Percentiles rank a stretch among this genome's conserved stretches.
Conservation (phyloP, 192 early-diverging fungal genomes). For the Podochytrium sp. region DNA sequence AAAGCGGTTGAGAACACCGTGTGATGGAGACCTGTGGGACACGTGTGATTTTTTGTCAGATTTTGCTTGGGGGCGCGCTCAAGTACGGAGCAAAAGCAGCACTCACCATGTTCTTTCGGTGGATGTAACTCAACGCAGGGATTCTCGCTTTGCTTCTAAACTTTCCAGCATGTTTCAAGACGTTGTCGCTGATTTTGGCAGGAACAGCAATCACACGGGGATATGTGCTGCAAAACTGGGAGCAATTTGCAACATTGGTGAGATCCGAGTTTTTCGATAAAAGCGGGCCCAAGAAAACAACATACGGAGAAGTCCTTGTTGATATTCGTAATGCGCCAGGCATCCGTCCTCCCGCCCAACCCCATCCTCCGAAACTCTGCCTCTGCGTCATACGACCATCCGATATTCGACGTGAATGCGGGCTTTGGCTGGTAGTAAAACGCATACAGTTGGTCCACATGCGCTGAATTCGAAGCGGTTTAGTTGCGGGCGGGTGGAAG, state of each 20-base stretch:
- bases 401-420: constrained; percentile 35
- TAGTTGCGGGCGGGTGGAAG: neutral
- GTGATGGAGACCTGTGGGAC: constrained; percentile 79
- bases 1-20: constrained; percentile 92
- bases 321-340: constrained; percentile 80
- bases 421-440: constrained; percentile 65
- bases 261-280: neutral
- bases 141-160: constrained; percentile 90
- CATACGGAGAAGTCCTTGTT: constrained; percentile 78
- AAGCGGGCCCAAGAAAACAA: neutral
- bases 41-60: neutral
- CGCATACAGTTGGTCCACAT: constrained; percentile 77
- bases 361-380: constrained; percentile 87
- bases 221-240: constrained; percentile 87
- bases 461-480: constrained; percentile 44
- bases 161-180: constrained; percentile 83
- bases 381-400: constrained; percentile 79
- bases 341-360: constrained; percentile 59
- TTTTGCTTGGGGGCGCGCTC: too few relatives aligned
- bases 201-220: constrained; percentile 84
- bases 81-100: too few relatives aligned
- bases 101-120: constrained; percentile 75
- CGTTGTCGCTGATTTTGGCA: constrained; percentile 84
- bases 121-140: constrained; percentile 88
- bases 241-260: neutral